Evolutionary conservation across 176 grass and related monocot genomes (phyloP).

Genomic region (Neostapfia colusana): DNA sequence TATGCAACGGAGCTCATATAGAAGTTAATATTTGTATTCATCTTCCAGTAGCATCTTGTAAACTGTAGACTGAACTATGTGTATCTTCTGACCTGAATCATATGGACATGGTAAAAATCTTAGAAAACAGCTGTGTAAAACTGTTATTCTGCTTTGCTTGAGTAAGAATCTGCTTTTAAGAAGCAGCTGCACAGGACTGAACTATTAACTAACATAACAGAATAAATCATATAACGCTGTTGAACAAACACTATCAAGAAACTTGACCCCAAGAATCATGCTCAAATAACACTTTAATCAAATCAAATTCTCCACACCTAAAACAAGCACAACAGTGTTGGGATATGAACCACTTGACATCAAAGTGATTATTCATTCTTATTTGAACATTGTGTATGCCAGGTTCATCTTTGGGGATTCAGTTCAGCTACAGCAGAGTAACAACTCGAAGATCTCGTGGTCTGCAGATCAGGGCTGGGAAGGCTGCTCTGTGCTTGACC

Average conservation of each 20-base stretch:
- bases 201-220: neutral
- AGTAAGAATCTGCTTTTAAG: neutral
- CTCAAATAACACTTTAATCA: neutral
- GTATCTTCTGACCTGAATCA: neutral
- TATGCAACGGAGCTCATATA: neutral
- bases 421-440: conserved; percentile 62
- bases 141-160: conserved; percentile 5
- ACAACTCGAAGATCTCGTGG: conserved; percentile 48
- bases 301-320: neutral
- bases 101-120: neutral
- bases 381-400: conserved; percentile 22
- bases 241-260: neutral
- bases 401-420: conserved; percentile 69
- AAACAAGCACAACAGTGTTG: neutral
- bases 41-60: neutral
- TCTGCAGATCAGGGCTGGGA: conserved; percentile 80
- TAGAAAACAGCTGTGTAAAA: neutral
- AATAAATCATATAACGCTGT: conserved; percentile 18
- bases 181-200: neutral
- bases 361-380: conserved; percentile 5
- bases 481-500: conserved; percentile 74
- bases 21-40: neutral
- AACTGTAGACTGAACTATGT: neutral
- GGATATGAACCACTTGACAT: conserved; percentile 20
- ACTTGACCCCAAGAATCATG: neutral